These are phyloP conservation scores for Amborella trichopoda DNA, from an alignment of 164 flowering plant species.

Conservation along the genomic window DNA sequence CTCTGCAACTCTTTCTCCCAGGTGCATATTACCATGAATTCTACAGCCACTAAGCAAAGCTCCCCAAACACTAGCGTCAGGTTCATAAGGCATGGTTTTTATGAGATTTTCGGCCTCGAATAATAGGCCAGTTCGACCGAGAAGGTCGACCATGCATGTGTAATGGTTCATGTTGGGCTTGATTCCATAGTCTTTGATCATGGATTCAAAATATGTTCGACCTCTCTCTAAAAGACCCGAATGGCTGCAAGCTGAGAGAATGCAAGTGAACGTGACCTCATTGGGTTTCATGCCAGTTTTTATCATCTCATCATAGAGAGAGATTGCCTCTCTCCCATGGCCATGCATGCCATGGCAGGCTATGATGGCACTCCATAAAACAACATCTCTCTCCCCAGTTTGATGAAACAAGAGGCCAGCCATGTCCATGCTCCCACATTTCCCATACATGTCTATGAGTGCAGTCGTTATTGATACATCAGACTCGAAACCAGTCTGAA, in stretches of 20 bases:
- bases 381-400: conserved; percentile 7
- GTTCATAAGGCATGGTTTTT: conserved; percentile 6
- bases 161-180: conserved; percentile 7
- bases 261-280: conserved; percentile 6
- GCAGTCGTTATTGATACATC: conserved; percentile 11
- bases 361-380: conserved; percentile 10
- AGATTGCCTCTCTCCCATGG: conserved; percentile 4
- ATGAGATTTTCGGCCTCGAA: conserved; percentile 10
- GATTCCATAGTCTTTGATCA: conserved; percentile 7
- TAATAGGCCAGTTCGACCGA: conserved; percentile 8
- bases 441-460: conserved; percentile 8
- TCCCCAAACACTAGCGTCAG: conserved; percentile 11
- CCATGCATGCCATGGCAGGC: conserved; percentile 11
- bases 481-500: conserved; percentile 4
- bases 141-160: conserved; percentile 14
- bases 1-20: conserved; percentile 8
- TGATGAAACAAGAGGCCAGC: conserved; percentile 8
- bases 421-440: conserved; percentile 11
- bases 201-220: conserved; percentile 5
- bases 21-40: conserved; percentile 5
- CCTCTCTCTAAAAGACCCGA: conserved; percentile 11
- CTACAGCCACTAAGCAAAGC: conserved; percentile 10
- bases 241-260: conserved; percentile 13
- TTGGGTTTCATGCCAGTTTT: conserved; percentile 8
- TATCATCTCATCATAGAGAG: conserved; percentile 6